These are phyloP conservation scores for Colletotrichum sansevieriae DNA, from an alignment of 2,329 filamentous ascomycete genomes.

Conservation along the genomic window DNA sequence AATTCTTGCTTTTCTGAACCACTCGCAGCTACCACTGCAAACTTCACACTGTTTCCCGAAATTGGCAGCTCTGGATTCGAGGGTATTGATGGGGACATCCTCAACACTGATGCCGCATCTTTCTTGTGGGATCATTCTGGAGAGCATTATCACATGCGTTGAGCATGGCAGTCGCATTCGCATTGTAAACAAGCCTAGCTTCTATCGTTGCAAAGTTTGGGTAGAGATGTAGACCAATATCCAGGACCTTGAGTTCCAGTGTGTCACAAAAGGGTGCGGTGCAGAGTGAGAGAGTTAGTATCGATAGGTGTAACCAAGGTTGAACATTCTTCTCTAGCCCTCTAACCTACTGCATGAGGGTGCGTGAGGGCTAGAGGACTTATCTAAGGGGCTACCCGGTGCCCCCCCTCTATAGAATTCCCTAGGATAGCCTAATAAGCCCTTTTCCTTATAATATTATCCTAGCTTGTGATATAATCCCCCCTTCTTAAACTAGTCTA, in stretches of 20 bases:
- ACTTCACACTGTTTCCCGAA: background rate
- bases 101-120: background rate
- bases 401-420: too few relatives aligned
- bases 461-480: too few relatives aligned
- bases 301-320: too few relatives aligned
- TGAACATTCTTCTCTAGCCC: too few relatives aligned
- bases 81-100: background rate
- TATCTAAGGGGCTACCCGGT: too few relatives aligned
- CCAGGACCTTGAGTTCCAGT: background rate
- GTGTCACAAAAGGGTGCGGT: too few relatives aligned
- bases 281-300: too few relatives aligned
- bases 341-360: too few relatives aligned
- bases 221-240: background rate
- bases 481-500: too few relatives aligned
- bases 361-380: too few relatives aligned
- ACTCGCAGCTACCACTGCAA: background rate
- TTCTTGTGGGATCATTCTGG: conserved; percentile 12
- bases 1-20: background rate
- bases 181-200: background rate
- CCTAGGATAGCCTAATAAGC: too few relatives aligned
- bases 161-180: background rate
- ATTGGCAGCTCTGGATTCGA: background rate
- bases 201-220: background rate
- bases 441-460: too few relatives aligned
- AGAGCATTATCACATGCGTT: background rate